Evolutionary conservation across 208 protist genomes (phyloP), one percentile per base, ranked within the genome.

Genomic region (Willaertia magna): DNA sequence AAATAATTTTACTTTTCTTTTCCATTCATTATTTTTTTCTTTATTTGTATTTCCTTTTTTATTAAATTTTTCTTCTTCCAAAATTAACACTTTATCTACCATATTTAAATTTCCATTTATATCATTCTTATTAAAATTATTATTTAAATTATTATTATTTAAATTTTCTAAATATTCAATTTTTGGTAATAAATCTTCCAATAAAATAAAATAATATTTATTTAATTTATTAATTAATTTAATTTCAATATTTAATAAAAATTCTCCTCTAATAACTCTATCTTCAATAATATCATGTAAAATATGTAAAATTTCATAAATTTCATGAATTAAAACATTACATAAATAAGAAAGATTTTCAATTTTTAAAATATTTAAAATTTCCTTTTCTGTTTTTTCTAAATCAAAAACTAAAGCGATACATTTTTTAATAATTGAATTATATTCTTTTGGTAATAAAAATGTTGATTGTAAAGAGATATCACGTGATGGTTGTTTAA

Each of bases 241-340:
- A 39, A 85, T 39, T 76, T 85, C 82, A 7, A 39, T 74, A 30
- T 81, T 20, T 16, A n/a, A 48, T 9, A 85, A 34, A 30, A 14
- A 16, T 34, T 48, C 43, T 34, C 82, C 82, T 7, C 40, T 52
- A 0, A 85, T 39, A 18, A 85, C 82, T 26, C 40, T 48, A 74
- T 85, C 75, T 39, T 85, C 82, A 40, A 49, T 49, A 30, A 85
- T 76, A 34, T 85, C 82, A 9, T 85, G 82, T 9, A 85, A 76
- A 79, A 26, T 34, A 9, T 85, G 82, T 11, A 85, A 30, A 1
- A 26, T 79, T 39, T 85, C 46, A 30, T 67, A 26, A 34, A 67
- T n/a, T 34, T 67, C 55, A 67, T 67, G 55, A 34, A 67, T 11
- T 6, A 67, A 34, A 34, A 67, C n/a, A n/a, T n/a, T 67, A 30